phyloP scores from a whole-genome alignment of 2,329 filamentous ascomycete species.

The Myrmaecium sp. region DNA sequence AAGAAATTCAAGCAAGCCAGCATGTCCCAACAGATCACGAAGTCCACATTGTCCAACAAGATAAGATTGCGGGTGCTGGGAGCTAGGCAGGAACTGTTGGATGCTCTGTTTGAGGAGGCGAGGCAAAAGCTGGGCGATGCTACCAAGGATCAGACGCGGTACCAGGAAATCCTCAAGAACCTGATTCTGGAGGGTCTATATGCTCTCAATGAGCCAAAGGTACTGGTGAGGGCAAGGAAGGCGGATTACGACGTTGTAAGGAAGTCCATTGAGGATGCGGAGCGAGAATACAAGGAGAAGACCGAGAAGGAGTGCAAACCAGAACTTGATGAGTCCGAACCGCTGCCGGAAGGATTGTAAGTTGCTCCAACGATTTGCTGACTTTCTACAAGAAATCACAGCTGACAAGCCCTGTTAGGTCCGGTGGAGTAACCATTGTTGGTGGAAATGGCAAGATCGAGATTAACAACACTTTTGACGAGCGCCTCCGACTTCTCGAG shows the following conservation, averaged over 20 bases:
- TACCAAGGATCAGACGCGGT: conserved; percentile 54
- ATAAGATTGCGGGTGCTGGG: conserved; percentile 76
- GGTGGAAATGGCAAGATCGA: conserved; percentile 86
- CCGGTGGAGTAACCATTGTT: conserved; percentile 67
- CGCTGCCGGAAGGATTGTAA: conserved; percentile 69
- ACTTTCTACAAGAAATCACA: conserved; percentile 1
- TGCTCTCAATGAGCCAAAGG: conserved; percentile 63
- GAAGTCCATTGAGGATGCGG: conserved; percentile 61
- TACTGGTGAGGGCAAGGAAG: conserved; percentile 61
- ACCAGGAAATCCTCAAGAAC: conserved; percentile 59
- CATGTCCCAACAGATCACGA: conserved; percentile 98
- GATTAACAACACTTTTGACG: conserved; percentile 96
- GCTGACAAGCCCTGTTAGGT: conserved; percentile 35
- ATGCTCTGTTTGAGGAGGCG: conserved; percentile 73
- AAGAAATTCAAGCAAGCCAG: conserved; percentile 98
- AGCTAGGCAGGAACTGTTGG: conserved; percentile 78
- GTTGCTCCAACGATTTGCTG: conserved; percentile 16
- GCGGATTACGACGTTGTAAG: conserved; percentile 59
- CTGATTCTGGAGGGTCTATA: conserved; percentile 83
- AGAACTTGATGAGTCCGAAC: conserved; percentile 60
- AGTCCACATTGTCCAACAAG: conserved; percentile 92
- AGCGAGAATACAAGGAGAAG: conserved; percentile 70
- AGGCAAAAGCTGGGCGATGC: conserved; percentile 51
- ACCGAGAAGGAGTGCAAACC: conserved; percentile 52
- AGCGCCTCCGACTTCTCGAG: conserved; percentile 72